Base-by-base conservation (phyloP, 306 rosid species). In the Herpetospermum pedunculosum region DNA sequence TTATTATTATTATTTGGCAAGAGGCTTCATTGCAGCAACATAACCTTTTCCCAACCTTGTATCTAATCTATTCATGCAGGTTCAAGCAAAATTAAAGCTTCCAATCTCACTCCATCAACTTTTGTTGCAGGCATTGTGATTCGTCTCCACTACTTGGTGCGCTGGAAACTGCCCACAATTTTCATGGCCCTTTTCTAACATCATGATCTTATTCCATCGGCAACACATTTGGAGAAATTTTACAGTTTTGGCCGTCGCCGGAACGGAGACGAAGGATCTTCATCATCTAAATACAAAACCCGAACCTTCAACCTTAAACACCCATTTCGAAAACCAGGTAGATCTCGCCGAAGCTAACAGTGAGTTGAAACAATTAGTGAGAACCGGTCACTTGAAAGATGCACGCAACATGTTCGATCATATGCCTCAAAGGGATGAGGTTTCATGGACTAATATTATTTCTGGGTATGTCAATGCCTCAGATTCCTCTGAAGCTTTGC, bases 401-500 rank as follows among this genome's bases (percentile, higher is more conserved):
- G 96, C 95, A 4, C 80, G 87, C 71, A 72, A 80, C 2, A 8
- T 86, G 87, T 88, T 89, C 64, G 89, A 81, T 59, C 40, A 59
- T 29, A 59, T 59, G 67, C 23, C 43, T 30, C 43, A 32, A 60
- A 60, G 43, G 68, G 89, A 88, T 72, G 90, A 78, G 76, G 40
- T 87, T 80, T 83, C 97, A 1, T 85, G 89, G 89, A 88, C 89
- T 32, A 86, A 79, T 26, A 70, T 85, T 77, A 80, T 88, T 48
- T 72, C 83, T n/a, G 92, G 82, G 62, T 87, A 85, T 60, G 85
- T 84, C 76, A 79, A 78, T 38, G 79, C 77, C 73, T 78, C 78
- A 7, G 75, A 86, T 40, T 77, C 84, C 15, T 29, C 30, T 73
- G 84, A 76, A 81, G 96, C 97, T 10, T 77, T 89, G 85, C 41